Conservation (phyloP, 257 asterid genomes). For the Osmanthus fragrans region DNA sequence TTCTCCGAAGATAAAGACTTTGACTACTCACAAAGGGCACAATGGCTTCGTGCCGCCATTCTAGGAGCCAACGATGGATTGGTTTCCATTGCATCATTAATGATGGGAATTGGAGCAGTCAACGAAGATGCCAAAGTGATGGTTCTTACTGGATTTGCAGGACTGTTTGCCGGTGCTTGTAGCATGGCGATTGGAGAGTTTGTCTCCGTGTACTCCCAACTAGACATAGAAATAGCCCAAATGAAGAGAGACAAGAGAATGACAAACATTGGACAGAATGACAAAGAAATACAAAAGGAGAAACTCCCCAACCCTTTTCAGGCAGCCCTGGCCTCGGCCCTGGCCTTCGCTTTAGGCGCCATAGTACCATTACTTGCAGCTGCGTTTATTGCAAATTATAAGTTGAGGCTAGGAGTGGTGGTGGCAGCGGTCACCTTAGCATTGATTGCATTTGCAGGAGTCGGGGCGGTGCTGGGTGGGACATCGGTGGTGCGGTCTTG, state of each 20-base stretch:
- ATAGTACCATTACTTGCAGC: constrained; percentile 45
- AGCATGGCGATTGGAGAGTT: constrained; percentile 54
- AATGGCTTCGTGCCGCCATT: constrained; percentile 41
- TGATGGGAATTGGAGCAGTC: constrained; percentile 54
- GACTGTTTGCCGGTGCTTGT: constrained; percentile 42
- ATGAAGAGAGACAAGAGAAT: constrained; percentile 24
- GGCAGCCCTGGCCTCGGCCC: constrained; percentile 45
- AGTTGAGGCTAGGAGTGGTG: constrained; percentile 53
- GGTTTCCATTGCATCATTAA: constrained; percentile 38
- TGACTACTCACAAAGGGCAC: constrained; percentile 44
- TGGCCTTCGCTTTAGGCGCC: constrained; percentile 44
- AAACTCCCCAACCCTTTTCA: constrained; percentile 38
- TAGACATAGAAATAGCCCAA: constrained; percentile 42
- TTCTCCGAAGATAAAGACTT: constrained; percentile 14
- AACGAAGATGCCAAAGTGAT: constrained; percentile 32
- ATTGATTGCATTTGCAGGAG: constrained; percentile 55
- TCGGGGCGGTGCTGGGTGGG: constrained; percentile 61
- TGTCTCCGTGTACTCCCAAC: constrained; percentile 15
- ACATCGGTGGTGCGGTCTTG: constrained; percentile 44
- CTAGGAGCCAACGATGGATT: constrained; percentile 33
- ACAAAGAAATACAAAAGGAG: constrained; percentile 18
- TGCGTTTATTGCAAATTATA: constrained; percentile 36
- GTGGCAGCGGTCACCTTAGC: constrained; percentile 54
- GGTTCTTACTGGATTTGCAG: constrained; percentile 43
- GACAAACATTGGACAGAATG: not conserved